phyloP scores from a whole-genome alignment of 306 rosid species.

The Mucuna pruriens region DNA sequence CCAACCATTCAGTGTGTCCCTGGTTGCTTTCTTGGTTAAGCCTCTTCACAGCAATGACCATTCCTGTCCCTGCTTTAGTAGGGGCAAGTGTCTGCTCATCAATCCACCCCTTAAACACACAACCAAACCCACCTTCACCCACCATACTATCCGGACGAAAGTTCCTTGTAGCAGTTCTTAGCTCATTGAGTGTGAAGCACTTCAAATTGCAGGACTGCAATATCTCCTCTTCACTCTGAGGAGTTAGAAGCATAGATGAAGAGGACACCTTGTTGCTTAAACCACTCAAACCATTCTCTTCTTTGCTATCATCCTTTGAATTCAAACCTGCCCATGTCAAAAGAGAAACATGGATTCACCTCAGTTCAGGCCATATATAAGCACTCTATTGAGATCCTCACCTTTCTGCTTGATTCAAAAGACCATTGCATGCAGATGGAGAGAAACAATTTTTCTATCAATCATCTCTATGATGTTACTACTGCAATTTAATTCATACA shows the following conservation, averaged over 20 bases:
- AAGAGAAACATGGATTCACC: slow-evolving; percentile 11
- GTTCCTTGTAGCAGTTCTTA: slow-evolving; percentile 86
- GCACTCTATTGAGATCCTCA: background rate
- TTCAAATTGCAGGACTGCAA: slow-evolving; percentile 72
- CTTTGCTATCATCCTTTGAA: slow-evolving; percentile 46
- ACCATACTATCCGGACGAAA: slow-evolving; percentile 94
- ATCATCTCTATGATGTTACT: background rate
- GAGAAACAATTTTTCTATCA: background rate
- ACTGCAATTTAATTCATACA: background rate
- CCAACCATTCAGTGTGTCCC: slow-evolving; percentile 98
- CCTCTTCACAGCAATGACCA: slow-evolving; percentile 89
- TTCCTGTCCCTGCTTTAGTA: slow-evolving; percentile 87
- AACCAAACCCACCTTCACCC: slow-evolving; percentile 96
- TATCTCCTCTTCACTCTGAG: slow-evolving; percentile 83
- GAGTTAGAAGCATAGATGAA: slow-evolving; percentile 57
- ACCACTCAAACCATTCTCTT: slow-evolving; percentile 46
- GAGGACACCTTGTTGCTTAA: slow-evolving; percentile 57
- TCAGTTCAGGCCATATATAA: slow-evolving; percentile 15
- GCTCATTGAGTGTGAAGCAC: slow-evolving; percentile 67
- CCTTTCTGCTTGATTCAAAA: no score
- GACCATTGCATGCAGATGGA: no score
- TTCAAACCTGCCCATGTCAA: slow-evolving; percentile 48
- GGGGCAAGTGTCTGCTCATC: slow-evolving; percentile 80
- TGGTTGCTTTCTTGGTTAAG: slow-evolving; percentile 89
- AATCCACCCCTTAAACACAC: slow-evolving; percentile 90